Evolutionary conservation across 192 early-diverging fungal species (phyloP), one percentile per base, ranked within the genome.

Genomic region (Umbelopsis sp.): DNA sequence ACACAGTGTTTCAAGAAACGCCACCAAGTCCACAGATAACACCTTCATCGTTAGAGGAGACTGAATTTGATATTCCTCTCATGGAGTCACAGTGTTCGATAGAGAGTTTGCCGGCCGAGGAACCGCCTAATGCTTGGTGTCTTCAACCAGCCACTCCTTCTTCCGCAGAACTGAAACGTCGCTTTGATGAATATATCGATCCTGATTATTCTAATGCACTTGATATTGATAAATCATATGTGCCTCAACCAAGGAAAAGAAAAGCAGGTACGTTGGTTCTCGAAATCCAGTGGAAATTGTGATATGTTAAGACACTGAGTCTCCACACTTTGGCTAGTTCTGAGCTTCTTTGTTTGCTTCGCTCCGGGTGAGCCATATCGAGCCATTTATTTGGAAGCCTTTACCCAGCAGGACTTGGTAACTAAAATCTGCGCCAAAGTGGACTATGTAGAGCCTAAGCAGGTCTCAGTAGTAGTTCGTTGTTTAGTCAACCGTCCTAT

Each of bases 221-320:
- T 45, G 90, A 89, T 47, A 77, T 84, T 23, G 91, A 91, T 71
- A 86, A 88, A 49, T 83, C 79, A 18, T 91, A 91, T 77, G 81
- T 88, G 44, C 90, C 90, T 13, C 80, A 81, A 44, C 49, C 67
- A 22, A 70, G 80, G 27, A 80, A 79, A 61, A 45, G 78, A 18
- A 70, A 61, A 65, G 79, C 78, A 66, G 78, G 81, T 83, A 68
- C 53, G 64, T 61, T 22, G 27, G 13, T 55, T 22, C 16, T 55
- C 15, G 23, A 27, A 22, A 16, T 13, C 16, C 16, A 30, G 2
- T 27, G 10, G 37, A 1, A 41, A 4, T 1, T 41, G 37, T 41
- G 37, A 41, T 6, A 9, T 10, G 37, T 10, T 10, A 41, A 41
- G 37, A 10, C 37, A 41, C 37, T 41, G 37, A 41, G 3, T 6